A percentile compares a stretch with the other conserved stretches of the same genome.
Conservation (phyloP, 768 basidiomycete species). For the Serendipita sp. region DNA sequence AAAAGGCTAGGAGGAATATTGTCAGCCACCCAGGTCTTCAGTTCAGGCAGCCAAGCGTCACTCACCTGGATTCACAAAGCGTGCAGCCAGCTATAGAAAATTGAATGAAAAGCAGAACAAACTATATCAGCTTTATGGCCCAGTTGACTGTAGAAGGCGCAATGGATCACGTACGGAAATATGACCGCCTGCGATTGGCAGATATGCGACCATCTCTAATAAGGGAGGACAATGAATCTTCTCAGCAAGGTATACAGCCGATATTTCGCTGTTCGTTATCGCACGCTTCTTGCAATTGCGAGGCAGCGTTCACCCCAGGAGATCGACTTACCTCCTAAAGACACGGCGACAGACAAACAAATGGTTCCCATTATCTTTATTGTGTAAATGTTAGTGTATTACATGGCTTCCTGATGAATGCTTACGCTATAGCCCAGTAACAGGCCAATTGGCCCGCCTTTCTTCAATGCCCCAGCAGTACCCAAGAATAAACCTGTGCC, state of each 20-base stretch:
- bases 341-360: slow-evolving; percentile 37
- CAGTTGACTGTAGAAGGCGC: neutral
- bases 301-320: too few relatives aligned
- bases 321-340: too few relatives aligned
- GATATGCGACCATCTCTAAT: slow-evolving; percentile 46
- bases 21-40: slow-evolving; percentile 5
- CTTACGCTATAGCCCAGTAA: slow-evolving; percentile 46
- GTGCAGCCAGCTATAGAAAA: slow-evolving; percentile 46
- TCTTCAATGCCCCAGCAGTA: slow-evolving; percentile 31
- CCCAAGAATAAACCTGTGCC: slow-evolving; percentile 47
- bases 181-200: slow-evolving; percentile 67
- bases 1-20: slow-evolving; percentile 27
- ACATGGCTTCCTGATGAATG: neutral
- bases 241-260: too few relatives aligned
- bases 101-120: neutral
- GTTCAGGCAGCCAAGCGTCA: slow-evolving; percentile 9
- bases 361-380: neutral
- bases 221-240: slow-evolving; percentile 11
- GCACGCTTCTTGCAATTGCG: too few relatives aligned
- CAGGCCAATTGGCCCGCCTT: slow-evolving; percentile 61
- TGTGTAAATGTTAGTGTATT: too few relatives aligned
- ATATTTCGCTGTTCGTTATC: too few relatives aligned
- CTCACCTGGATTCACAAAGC: slow-evolving; percentile 48
- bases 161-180: slow-evolving; percentile 22
- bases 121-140: too few relatives aligned